Base-by-base conservation (phyloP, 2,329 filamentous ascomycete species). In the Lachnellula occidentalis region DNA sequence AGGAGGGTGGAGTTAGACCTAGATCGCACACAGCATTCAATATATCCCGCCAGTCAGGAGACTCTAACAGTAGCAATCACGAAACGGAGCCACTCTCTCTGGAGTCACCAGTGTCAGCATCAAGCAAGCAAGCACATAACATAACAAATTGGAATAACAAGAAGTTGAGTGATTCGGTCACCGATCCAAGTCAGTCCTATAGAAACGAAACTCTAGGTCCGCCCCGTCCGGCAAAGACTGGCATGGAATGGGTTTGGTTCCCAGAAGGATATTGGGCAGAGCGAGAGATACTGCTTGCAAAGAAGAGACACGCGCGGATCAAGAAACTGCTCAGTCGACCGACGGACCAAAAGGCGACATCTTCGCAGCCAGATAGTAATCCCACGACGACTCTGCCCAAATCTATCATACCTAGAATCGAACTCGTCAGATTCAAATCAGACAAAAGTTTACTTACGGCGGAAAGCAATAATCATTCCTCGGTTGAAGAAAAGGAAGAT, bases 261-360 rank as follows among this genome's bases (percentile, higher is more conserved):
- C 80, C 81, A 1, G 77, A 76, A 50, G 81, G 81, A 5, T 84
- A 81, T 64, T 83, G 80, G 80, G 81, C 81, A n/a, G 81, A 83
- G 67, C 73, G 81, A n/a, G 71, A 76, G 58, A 59, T 69, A n/a
- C 47, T 42, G 7, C 45, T 9, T 48, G 48, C 17, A 11, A 41
- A 36, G 48, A 39, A 39, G 17, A 15, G 2, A n/a, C 34, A 60
- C 53, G 9, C 27, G 52, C 45, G 45, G 22, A 11, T 37, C 51
- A 55, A 53, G 21, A 62, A 48, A 45, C 61, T 60, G 57, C 61
- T 61, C 56, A 57, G 48, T 45, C 51, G 55, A 45, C 49, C 55
- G 12, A 34, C 57, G 19, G 41, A 19, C 41, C 15, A 17, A 21
- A 17, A 43, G 7, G 5, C n/a, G 12, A 5, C 21, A 21, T 27